Base-by-base conservation (phyloP, 768 basidiomycete species). In the Amanita subjunquillea region DNA sequence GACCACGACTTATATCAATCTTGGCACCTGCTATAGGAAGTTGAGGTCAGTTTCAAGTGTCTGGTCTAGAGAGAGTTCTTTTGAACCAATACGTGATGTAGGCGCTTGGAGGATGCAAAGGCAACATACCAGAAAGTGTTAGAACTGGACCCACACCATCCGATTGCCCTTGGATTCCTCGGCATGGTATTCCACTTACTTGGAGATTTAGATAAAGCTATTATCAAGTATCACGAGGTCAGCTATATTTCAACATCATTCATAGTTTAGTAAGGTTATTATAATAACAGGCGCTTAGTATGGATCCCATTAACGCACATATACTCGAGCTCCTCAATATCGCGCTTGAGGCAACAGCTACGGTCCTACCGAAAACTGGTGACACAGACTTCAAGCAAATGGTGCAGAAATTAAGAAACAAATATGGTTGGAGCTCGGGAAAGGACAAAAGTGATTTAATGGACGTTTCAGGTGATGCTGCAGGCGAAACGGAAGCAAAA, bases 181-280 rank as follows among this genome's bases (percentile, higher is more conserved):
- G 96, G 92, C n/a, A 82, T 96, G 64, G 83, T 95, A 2, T 73
- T 85, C 59, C 92, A 96, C 58, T 71, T 89, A 15, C 69, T 82
- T 56, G 81, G 79, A 22, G 74, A 90, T 45, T 66, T 84, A 5
- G 85, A 94, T 58, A 76, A 77, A 10, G 89, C 95, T 2, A 93
- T 99, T 58, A 69, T 91, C 36, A 85, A 83, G 55, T 98, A 96
- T 58, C 96, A 99, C 63, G 90, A 94, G 72, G 94, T 92, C 50
- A 37, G 81, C 54, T 4, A 27, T 9, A 32, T 39, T 40, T 20
- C 48, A 17, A 46, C 43, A 36, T 12, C 13, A 9, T 30, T 36
- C 6, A 13, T 53, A 23, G 38, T 17, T 40, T 39, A n/a, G 20
- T 29, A 29, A 51, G 39, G 38, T 37, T 27, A 29, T 29, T 23